phyloP scores from a whole-genome alignment of 2,329 filamentous ascomycete genomes.

The Fulvia fulva region DNA sequence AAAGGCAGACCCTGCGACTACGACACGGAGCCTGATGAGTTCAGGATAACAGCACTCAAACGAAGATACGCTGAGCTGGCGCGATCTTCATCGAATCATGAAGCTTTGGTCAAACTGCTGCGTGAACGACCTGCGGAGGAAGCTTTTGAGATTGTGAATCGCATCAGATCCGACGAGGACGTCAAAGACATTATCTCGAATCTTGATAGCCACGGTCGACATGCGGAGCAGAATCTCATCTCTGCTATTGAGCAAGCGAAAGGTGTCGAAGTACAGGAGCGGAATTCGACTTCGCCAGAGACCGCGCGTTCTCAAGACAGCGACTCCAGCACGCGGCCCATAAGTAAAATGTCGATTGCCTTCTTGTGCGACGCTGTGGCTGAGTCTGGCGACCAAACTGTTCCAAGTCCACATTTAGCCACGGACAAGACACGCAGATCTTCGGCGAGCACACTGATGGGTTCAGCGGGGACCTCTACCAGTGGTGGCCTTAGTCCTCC shows the following conservation, averaged over 20 bases:
- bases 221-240: slow-evolving; percentile 1
- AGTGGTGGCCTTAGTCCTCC: background rate
- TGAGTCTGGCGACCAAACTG: background rate
- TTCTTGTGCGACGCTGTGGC: background rate
- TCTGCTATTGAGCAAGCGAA: slow-evolving; percentile 1
- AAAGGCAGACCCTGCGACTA: slow-evolving; percentile 5
- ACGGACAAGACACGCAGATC: background rate
- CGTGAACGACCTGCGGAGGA: slow-evolving; percentile 1
- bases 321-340: background rate
- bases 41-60: slow-evolving; percentile 10
- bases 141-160: slow-evolving; percentile 6
- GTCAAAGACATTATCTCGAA: slow-evolving; percentile 3
- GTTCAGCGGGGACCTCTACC: background rate
- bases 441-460: background rate
- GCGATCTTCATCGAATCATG: slow-evolving; percentile 2
- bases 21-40: slow-evolving; percentile 14
- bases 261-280: background rate
- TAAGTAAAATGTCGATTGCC: background rate
- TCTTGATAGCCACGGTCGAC: background rate
- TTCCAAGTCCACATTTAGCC: background rate
- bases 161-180: slow-evolving; percentile 8
- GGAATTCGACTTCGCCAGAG: background rate
- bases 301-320: background rate
- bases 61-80: slow-evolving; percentile 7
- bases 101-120: slow-evolving; percentile 6